phyloP scores from a whole-genome alignment of 192 early-diverging fungal genomes.

The Haplosporangium gracile region DNA sequence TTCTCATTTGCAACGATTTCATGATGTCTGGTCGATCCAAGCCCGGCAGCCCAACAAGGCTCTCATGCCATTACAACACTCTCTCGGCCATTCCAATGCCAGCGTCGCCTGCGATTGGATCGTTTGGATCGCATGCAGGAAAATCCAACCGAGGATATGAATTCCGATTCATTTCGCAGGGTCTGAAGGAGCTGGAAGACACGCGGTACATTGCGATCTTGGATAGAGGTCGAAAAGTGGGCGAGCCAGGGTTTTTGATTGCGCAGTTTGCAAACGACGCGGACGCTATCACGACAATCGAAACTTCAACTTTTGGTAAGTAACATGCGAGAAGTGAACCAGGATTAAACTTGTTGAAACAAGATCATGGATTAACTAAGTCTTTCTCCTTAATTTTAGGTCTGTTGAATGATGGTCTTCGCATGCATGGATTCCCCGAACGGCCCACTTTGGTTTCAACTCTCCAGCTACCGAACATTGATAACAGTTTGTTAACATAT shows the following conservation, averaged over 20 bases:
- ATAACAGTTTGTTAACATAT: constrained; percentile 68
- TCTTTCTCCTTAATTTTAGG: constrained; percentile 8
- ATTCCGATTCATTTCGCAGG: constrained; percentile 31
- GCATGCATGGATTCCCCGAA: constrained; percentile 56
- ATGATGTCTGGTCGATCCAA: not conserved
- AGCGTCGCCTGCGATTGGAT: constrained; percentile 10
- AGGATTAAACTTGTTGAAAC: not conserved
- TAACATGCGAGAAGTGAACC: not conserved
- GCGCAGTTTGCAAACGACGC: constrained; percentile 59
- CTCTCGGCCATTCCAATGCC: constrained; percentile 37
- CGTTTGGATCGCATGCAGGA: constrained; percentile 25
- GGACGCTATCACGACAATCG: constrained; percentile 27
- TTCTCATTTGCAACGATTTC: constrained; percentile 62
- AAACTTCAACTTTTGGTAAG: constrained; percentile 60
- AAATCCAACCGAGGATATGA: constrained; percentile 13
- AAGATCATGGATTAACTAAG: not conserved
- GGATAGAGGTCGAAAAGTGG: constrained; percentile 44
- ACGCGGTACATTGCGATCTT: constrained; percentile 35
- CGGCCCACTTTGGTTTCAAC: constrained; percentile 57
- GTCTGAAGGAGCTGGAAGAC: constrained; percentile 13
- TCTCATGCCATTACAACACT: constrained; percentile 24
- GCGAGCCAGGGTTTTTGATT: constrained; percentile 63
- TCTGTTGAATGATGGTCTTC: constrained; percentile 51
- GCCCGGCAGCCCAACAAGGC: not conserved
- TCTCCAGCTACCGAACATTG: constrained; percentile 64